A percentile compares a stretch with the other conserved stretches of the same genome.
Conservation (phyloP, 345 rosid genomes). For the rapeseed (Brassica napus) region Da-Ae NC_063439.1:23189001-23189500, state of each 20-base stretch:
- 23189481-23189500: too few relatives aligned
- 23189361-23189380: too few relatives aligned
- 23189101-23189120: too few relatives aligned
- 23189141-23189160: neutral
- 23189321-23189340: too few relatives aligned
- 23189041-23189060: conserved; percentile 31
- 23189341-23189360: too few relatives aligned
- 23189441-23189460: too few relatives aligned
- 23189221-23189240: neutral
- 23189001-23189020: conserved; percentile 7
- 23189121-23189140: neutral
- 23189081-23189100: neutral
- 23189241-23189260: neutral
- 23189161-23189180: neutral
- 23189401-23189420: too few relatives aligned
- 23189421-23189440: too few relatives aligned
- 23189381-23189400: too few relatives aligned
- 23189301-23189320: neutral
- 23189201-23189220: neutral
- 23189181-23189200: neutral
- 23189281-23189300: conserved; percentile 3
- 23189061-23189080: conserved; percentile 2
- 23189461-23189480: too few relatives aligned
- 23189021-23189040: conserved; percentile 16
- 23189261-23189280: conserved; percentile 12